Evolutionary conservation across 2,329 filamentous ascomycete species (phyloP).

Genomic region (Aspergillus latus): DNA sequence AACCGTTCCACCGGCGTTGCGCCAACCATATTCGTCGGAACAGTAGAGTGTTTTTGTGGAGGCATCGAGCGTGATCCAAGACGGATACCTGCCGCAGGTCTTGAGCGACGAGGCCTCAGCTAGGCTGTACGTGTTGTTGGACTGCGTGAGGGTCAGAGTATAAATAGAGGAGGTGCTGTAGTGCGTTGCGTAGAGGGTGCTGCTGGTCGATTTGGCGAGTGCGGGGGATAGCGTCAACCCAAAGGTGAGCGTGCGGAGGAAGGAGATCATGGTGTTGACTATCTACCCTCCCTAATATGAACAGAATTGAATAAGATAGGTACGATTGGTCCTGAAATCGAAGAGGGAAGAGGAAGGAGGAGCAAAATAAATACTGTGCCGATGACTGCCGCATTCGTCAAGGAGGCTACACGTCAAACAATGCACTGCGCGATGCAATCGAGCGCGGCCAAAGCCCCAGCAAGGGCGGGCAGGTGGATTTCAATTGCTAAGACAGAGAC

Average conservation of each 20-base stretch:
- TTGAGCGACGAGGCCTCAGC: slow-evolving; percentile 25
- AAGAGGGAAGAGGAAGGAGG: background rate
- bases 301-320: too few species aligned
- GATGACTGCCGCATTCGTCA: slow-evolving; percentile 4
- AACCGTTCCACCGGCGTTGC: slow-evolving; percentile 25
- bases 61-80: slow-evolving; percentile 38
- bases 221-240: background rate
- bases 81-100: slow-evolving; percentile 37
- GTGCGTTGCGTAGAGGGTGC: slow-evolving; percentile 39
- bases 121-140: slow-evolving; percentile 26
- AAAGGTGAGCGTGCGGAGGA: background rate
- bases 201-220: slow-evolving; percentile 5
- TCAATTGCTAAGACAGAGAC: background rate
- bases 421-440: background rate
- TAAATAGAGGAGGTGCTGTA: slow-evolving; percentile 38
- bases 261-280: background rate
- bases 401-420: background rate
- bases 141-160: slow-evolving; percentile 29
- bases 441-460: background rate
- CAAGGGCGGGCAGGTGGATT: background rate
- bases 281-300: too few species aligned
- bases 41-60: slow-evolving; percentile 33
- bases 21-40: slow-evolving; percentile 34
- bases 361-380: background rate
- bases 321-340: too few species aligned